Base-by-base conservation (phyloP, 2,329 filamentous ascomycete species). In the Metarhizium robertsii region DNA sequence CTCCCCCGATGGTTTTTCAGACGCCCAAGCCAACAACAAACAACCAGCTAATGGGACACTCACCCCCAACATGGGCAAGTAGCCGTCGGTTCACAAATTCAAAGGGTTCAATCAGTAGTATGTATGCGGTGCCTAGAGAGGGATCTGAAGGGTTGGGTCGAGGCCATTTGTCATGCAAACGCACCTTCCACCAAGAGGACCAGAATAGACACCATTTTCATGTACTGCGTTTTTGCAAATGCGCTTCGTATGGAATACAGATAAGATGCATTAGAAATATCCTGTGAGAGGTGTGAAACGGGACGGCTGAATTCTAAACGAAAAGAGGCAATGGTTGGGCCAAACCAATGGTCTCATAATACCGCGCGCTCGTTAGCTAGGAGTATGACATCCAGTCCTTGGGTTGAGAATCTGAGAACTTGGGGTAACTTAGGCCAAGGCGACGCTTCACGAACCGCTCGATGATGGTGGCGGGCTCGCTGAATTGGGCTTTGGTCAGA, bases 381-480 rank as follows among this genome's bases (percentile, higher is more conserved):
- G 20, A 25, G n/a, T 32, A 34, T 40, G 38, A 34, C 45, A 45
- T 50, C 52, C 52, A 57, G 49, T 57, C 45, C 55, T 47, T 53
- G 18, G 32, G 32, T 6, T 18, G 20, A n/a, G 25, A 29, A 42
- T 25, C 14, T 1, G 29, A 4, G 11, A 30, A 11, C 20, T 18
- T 43, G 52, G 38, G 52, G 43, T n/a, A 32, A 40, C 13, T 40
- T 32, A 34, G 34, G 13, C 46, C 32, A 53, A 38, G 11, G 14
- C 25, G 40, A 36, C 58, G 58, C 61, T 61, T 57, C 56, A 58
- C 57, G 57, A 60, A 57, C 59, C 61, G 59, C 61, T 59, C 61
- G 59, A 53, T 57, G 54, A 46, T 45, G 20, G 36, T 46, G 25
- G 52, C 47, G 42, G 47, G 51, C 42, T 50, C n/a, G 50, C 36